Evolutionary conservation across 2,329 filamentous ascomycete species (phyloP), one percentile per base, ranked within the genome.

Genomic region (Colletotrichum magnum): DNA sequence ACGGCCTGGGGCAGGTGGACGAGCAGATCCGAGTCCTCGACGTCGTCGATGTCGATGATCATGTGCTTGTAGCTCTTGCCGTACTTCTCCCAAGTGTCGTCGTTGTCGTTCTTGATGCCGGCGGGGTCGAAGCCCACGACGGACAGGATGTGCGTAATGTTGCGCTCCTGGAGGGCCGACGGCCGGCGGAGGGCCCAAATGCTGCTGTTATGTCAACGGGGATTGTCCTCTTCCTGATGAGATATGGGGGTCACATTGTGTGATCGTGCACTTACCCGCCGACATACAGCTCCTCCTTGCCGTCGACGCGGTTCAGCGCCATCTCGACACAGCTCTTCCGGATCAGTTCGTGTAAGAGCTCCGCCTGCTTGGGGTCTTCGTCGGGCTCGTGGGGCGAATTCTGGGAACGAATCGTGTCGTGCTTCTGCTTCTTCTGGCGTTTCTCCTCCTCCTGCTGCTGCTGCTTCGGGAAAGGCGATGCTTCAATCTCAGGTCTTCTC

Each of bases 81-180:
- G 71, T 81, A 83, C 58, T 84, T 83, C 18, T 85, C 79, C 76
- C 81, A 82, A 89, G 90, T 48, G 86, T 74, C 76, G 63, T 75
- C 76, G 63, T 75, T 83, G 80, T 86, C 83, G 45, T 86, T 80
- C 68, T 86, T 84, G 75, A 89, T 81, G 68, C 74, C 77, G 32
- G 75, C 73, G 0, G 78, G 78, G 64, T 80, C 76, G 73, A 92
- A 86, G 54, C 89, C 88, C 69, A 95, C 80, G 48, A 96, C 93
- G 5, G 95, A 97, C n/a, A 98, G 85, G 36, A 98, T 88, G 81
- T 98, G 95, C 3, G 94, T 97, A 78, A 99, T 94, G 73, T 91
- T 90, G 73, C 90, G 89, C 72, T 92, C 88, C 72, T 88, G 83
- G 57, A 98, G 85, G 43, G 90, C 87, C 62, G 91, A 87, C 70